Evolutionary conservation across 129 eudicot species (phyloP).

Genomic region (Flaveria trinervia): DNA sequence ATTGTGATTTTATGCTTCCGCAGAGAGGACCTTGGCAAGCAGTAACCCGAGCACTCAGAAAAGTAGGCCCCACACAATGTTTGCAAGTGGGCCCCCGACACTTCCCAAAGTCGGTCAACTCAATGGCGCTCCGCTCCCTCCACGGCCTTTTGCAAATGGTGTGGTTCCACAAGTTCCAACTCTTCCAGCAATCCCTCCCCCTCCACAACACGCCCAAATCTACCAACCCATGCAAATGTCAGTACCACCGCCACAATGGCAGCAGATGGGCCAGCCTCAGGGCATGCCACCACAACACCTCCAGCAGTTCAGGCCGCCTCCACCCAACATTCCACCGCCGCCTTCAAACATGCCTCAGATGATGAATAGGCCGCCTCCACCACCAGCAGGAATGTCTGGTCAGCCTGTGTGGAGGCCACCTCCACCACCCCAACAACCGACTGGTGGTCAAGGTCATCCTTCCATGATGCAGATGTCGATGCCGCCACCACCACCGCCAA

Average conservation of each 20-base stretch:
- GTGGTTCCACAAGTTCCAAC: constrained; percentile 53
- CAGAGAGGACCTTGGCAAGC: constrained; percentile 89
- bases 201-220: constrained; percentile 53
- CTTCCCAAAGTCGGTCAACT: constrained; percentile 57
- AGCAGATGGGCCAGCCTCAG: constrained; percentile 71
- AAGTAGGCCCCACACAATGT: constrained; percentile 93
- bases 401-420: constrained; percentile 77
- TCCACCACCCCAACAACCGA: constrained; percentile 82
- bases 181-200: constrained; percentile 62
- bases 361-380: constrained; percentile 71
- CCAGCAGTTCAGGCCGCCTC: constrained; percentile 59
- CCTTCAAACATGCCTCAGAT: constrained; percentile 63
- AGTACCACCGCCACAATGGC: constrained; percentile 72
- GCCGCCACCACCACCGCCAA: constrained; percentile 52
- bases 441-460: constrained; percentile 67
- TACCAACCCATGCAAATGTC: constrained; percentile 72
- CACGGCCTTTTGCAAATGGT: constrained; percentile 77
- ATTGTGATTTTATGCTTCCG: constrained; percentile 6
- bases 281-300: constrained; percentile 48
- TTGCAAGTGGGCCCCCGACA: constrained; percentile 95
- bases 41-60: constrained; percentile 77
- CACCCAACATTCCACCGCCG: constrained; percentile 58
- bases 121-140: constrained; percentile 67
- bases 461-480: constrained; percentile 71
- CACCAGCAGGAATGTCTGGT: constrained; percentile 64